Evolutionary conservation across 345 rosid genomes (phyloP).

Genomic region (Passiflora organensis): DNA sequence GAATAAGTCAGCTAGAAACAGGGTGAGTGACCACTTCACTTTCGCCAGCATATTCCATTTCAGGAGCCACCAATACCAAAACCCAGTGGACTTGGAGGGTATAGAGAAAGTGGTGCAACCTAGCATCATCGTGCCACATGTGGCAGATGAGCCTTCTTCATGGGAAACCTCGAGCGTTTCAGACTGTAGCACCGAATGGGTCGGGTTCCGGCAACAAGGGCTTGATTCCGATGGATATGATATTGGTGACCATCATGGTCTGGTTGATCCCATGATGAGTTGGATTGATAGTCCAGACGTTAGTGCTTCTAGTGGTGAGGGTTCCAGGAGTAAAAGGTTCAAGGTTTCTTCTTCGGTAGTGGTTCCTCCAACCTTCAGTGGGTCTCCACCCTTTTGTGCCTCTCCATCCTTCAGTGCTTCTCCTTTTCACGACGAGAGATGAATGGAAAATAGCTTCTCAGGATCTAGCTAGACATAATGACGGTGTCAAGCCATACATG

Average conservation of each 20-base stretch:
- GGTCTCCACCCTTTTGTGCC: slow-evolving; percentile 10
- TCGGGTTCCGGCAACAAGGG: slow-evolving; percentile 43
- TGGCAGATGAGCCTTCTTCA: slow-evolving; percentile 15
- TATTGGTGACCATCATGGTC: slow-evolving; percentile 31
- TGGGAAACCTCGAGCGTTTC: slow-evolving; percentile 58
- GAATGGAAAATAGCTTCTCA: no score
- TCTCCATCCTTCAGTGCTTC: slow-evolving; percentile 13
- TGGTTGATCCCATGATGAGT: slow-evolving; percentile 25
- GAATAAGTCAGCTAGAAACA: slow-evolving; percentile 41
- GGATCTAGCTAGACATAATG: no score
- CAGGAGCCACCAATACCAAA: slow-evolving; percentile 32
- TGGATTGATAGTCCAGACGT: slow-evolving; percentile 51
- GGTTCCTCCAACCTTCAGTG: slow-evolving; percentile 56
- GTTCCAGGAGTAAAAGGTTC: slow-evolving; percentile 53
- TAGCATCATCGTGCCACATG: slow-evolving; percentile 47
- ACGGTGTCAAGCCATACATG: no score
- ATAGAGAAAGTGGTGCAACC: slow-evolving; percentile 63
- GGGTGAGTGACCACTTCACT: slow-evolving; percentile 64
- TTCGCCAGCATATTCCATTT: slow-evolving; percentile 59
- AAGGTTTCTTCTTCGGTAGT: slow-evolving; percentile 59
- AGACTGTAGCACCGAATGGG: slow-evolving; percentile 51
- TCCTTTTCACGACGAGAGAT: slow-evolving; percentile 19
- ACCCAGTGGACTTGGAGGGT: slow-evolving; percentile 33
- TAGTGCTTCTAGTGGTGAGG: slow-evolving; percentile 14
- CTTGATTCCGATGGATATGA: slow-evolving; percentile 55